phyloP scores from a whole-genome alignment of 2,329 filamentous ascomycete species.

The Sporothrix humicola region DNA sequence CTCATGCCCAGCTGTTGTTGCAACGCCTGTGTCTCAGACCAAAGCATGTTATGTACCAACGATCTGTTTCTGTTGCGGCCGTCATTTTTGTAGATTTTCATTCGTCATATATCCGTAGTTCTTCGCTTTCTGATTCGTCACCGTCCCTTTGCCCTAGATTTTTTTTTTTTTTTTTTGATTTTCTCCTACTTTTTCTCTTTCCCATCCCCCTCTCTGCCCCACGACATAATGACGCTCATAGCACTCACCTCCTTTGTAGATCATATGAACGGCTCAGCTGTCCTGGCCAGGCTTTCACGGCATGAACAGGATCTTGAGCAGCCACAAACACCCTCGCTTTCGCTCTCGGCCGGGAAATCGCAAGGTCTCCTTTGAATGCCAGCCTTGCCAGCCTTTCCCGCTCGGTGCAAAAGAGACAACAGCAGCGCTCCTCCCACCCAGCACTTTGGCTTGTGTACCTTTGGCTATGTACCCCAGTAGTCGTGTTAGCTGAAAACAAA shows the following conservation, averaged over 20 bases:
- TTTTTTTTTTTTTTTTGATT: background rate
- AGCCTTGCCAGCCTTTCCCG: background rate
- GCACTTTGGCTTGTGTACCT: background rate
- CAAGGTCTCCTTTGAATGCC: background rate
- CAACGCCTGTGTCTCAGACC: slow-evolving; percentile 12
- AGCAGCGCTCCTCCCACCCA: background rate
- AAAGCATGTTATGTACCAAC: background rate
- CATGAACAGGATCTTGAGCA: background rate
- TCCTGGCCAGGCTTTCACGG: background rate
- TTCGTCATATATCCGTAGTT: background rate
- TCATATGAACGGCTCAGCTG: slow-evolving; percentile 15
- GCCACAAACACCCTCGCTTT: background rate
- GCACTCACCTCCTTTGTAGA: background rate
- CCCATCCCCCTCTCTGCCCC: background rate
- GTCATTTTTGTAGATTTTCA: slow-evolving; percentile 4
- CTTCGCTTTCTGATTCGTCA: slow-evolving; percentile 21
- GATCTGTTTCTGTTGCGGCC: slow-evolving; percentile 1
- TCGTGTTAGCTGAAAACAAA: slow-evolving; percentile 7
- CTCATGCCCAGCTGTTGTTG: slow-evolving; percentile 26
- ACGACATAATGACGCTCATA: background rate
- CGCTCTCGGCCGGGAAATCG: background rate
- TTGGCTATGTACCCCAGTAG: background rate
- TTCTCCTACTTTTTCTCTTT: background rate
- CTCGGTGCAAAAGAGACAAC: background rate
- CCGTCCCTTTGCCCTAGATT: background rate